phyloP scores from a whole-genome alignment of 257 asterid genomes.

The Ligustrum vulgare region DNA sequence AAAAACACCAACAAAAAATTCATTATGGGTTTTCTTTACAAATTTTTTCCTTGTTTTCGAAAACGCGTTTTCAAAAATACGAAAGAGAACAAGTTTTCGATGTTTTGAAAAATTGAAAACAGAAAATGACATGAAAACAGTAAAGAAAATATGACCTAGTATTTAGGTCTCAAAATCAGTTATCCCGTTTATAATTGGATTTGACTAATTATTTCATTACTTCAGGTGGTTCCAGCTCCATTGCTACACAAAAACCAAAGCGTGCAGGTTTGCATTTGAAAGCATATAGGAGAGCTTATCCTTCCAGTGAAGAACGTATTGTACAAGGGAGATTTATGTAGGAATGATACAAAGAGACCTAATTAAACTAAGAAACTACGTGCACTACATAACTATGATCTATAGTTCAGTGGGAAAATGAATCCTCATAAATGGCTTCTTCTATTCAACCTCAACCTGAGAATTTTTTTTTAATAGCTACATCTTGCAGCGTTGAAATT shows the following conservation, averaged over 20 bases:
- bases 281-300: not conserved
- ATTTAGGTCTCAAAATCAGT: slow-evolving; percentile 8
- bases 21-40: too few species aligned
- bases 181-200: slow-evolving; percentile 1
- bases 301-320: not conserved
- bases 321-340: not conserved
- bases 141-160: not conserved
- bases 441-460: not conserved
- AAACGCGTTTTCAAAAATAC: too few species aligned
- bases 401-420: not conserved
- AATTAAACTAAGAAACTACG: too few species aligned
- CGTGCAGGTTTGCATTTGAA: slow-evolving; percentile 46
- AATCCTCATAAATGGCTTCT: not conserved
- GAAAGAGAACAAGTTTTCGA: too few species aligned
- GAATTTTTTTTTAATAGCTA: not conserved
- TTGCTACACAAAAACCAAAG: slow-evolving; percentile 54
- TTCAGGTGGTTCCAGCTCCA: slow-evolving; percentile 46
- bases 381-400: not conserved
- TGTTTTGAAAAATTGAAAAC: too few species aligned
- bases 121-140: too few species aligned
- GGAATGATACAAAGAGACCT: too few species aligned
- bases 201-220: slow-evolving; percentile 17
- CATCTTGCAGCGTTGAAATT: too few species aligned
- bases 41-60: too few species aligned
- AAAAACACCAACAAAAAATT: too few species aligned